phyloP scores from a whole-genome alignment of 331 rosid species.

The Rhamnella rubrinervis region DNA sequence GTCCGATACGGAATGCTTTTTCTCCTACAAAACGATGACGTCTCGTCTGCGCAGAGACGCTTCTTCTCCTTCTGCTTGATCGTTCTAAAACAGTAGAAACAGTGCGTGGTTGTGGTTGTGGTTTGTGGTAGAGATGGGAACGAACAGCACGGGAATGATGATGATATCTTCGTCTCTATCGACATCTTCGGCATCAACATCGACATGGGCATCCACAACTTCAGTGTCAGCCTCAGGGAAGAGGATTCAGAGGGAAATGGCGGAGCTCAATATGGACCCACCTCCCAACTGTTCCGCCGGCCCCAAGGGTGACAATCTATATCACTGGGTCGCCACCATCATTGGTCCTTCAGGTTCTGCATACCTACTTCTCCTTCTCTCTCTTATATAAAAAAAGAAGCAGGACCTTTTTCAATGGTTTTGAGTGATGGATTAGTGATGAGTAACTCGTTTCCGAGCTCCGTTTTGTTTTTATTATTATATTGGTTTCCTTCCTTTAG shows the following conservation, averaged over 20 bases:
- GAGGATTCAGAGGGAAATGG: conserved; percentile 87
- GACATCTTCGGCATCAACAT: conserved; percentile 26
- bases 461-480: neutral
- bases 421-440: neutral
- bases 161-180: conserved; percentile 28
- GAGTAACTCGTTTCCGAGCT: neutral
- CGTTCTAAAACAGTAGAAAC: neutral
- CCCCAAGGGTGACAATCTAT: conserved; percentile 94
- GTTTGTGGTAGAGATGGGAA: neutral
- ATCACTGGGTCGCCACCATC: conserved; percentile 89
- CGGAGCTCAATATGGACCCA: conserved; percentile 68
- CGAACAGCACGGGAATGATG: conserved; percentile 5
- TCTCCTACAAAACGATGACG: too few relatives aligned
- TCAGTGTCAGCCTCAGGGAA: conserved; percentile 81
- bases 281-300: conserved; percentile 88
- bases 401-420: too few relatives aligned
- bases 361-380: neutral
- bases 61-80: too few relatives aligned
- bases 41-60: too few relatives aligned
- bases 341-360: conserved; percentile 68
- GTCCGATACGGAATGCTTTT: too few relatives aligned
- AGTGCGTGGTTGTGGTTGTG: neutral
- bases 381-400: too few relatives aligned
- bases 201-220: conserved; percentile 71
- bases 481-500: neutral